These are phyloP conservation scores for Pittosporum tobira DNA, from an alignment of 129 eudicot species.

Conservation along the genomic window DNA sequence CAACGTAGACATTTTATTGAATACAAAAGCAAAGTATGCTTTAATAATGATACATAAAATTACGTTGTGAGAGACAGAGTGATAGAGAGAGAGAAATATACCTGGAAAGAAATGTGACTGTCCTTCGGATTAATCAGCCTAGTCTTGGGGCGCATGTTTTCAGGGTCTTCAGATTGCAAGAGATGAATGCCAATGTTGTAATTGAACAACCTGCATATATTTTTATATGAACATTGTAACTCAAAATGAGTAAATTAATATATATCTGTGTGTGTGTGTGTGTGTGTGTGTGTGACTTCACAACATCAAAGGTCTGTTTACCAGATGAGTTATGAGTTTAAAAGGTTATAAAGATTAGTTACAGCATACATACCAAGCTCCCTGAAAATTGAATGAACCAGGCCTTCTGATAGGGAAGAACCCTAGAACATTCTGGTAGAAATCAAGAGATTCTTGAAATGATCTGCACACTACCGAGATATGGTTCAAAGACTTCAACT, in stretches of 20 bases:
- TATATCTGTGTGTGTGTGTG: not conserved
- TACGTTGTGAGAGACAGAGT: too few species aligned
- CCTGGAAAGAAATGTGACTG: slow-evolving; percentile 27
- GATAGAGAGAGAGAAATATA: not conserved
- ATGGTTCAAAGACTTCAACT: slow-evolving; percentile 17
- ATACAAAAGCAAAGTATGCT: too few species aligned
- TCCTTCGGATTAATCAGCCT: slow-evolving; percentile 18
- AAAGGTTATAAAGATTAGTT: not conserved
- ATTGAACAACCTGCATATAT: slow-evolving; percentile 23
- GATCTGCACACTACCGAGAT: slow-evolving; percentile 17
- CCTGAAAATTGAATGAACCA: slow-evolving; percentile 15
- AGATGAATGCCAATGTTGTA: slow-evolving; percentile 25
- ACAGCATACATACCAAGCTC: slow-evolving; percentile 20
- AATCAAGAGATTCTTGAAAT: slow-evolving; percentile 14
- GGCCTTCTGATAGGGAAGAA: slow-evolving; percentile 24
- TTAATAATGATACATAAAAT: too few species aligned
- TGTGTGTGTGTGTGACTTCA: too few species aligned
- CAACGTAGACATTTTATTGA: too few species aligned
- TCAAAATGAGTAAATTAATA: not conserved
- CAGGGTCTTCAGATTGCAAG: slow-evolving; percentile 21
- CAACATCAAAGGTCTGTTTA: too few species aligned
- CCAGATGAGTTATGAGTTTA: too few species aligned
- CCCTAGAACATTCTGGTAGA: slow-evolving; percentile 25
- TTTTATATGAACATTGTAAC: not conserved
- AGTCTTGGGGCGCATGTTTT: slow-evolving; percentile 8